Base-by-base conservation (phyloP, 768 basidiomycete genomes). In the Strobilomyces dryophilus region DNA sequence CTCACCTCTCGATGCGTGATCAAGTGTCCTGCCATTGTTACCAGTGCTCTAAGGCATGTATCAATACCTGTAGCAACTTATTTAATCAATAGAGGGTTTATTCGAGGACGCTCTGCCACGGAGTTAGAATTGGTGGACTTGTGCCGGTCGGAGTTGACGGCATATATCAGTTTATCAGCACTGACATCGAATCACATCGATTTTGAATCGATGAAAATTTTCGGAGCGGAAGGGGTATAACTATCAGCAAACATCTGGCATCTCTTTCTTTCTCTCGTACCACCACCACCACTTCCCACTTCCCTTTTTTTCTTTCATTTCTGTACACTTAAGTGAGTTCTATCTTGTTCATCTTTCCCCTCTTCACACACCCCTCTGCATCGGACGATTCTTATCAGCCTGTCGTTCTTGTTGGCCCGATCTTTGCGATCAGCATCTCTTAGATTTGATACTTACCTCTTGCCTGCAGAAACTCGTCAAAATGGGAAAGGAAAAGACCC, bases 401-500 rank as follows among this genome's bases (percentile, higher is more conserved):
- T 21, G 26, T 53, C 56, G 34, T 27, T 35, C 20, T 40, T 29
- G 49, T 47, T 29, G 49, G 45, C 53, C 44, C 44, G 70, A 70
- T 70, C 57, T 43, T 45, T 37, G 48, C 56, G 58, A 69, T 69
- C 56, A 32, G 8, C 35, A 35, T 59, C 8, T 18, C 35, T 54
- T 27, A 20, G 12, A 54, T 27, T 21, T 18, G n/a, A 32, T 57
- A 32, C 56, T 64, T 21, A 71, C 46, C 4, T 20, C 26, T 27
- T 57, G 18, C 47, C 21, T 51, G 26, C 61, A 80, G 79, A 81
- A 82, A 72, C 73, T 74, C 71, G 64, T 67, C 64, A 84, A 83
- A 84, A 93, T 92, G 92, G 92, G 92, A 86, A 94, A 94, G 81
- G 92, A 94, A 62, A 94, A 94, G 81, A 76, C 65, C 66, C 93